A percentile compares a stretch with the other conserved stretches of the same genome.
phyloP scores from a whole-genome alignment of 306 rosid species.

The Fragaria ananassa region DNA sequence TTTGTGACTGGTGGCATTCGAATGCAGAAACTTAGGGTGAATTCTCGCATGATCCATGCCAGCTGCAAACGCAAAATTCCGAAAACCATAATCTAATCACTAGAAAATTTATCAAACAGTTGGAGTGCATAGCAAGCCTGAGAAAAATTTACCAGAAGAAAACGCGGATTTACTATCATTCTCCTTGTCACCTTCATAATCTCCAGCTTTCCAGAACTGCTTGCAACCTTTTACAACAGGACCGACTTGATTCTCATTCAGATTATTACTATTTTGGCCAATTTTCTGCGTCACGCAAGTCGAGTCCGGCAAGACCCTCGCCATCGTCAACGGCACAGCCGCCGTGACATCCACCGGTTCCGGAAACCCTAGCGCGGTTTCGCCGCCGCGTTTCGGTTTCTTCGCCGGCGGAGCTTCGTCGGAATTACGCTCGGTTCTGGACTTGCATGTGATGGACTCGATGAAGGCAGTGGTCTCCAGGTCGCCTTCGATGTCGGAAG shows the following conservation, averaged over 20 bases:
- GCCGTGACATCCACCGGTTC: constrained; percentile 30
- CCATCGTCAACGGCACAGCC: neutral
- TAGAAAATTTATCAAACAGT: neutral
- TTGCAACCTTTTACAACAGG: constrained; percentile 22
- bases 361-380: constrained; percentile 35
- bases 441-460: neutral
- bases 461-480: neutral
- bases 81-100: neutral
- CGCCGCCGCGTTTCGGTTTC: constrained; percentile 17
- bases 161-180: constrained; percentile 21
- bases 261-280: neutral
- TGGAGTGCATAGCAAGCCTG: neutral
- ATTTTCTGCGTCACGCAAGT: neutral
- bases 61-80: constrained; percentile 39
- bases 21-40: constrained; percentile 91
- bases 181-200: constrained; percentile 49
- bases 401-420: constrained; percentile 20
- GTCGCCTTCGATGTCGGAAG: neutral
- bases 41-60: constrained; percentile 94
- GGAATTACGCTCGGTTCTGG: neutral
- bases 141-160: constrained; percentile 38
- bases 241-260: neutral
- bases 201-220: constrained; percentile 98
- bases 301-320: constrained; percentile 5
- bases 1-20: constrained; percentile 97